These are phyloP conservation scores for Dendrocalamus sinicus DNA, from an alignment of 176 grass and related monocot genomes.

Conservation along the genomic window DNA sequence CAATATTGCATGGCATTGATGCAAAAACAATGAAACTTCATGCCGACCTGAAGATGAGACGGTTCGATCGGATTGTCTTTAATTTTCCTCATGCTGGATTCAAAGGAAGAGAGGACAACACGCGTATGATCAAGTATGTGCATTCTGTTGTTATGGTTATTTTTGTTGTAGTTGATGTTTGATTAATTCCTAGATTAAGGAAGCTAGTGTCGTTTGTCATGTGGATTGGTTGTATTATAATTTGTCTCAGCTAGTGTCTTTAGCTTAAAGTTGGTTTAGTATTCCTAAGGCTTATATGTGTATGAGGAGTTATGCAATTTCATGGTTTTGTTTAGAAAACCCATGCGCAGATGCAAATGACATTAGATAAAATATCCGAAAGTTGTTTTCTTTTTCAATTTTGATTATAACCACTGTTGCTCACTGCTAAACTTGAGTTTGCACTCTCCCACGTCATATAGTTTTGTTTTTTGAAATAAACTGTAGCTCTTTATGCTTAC, in stretches of 20 bases:
- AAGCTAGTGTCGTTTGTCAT: neutral
- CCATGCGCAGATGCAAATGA: neutral
- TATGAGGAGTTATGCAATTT: neutral
- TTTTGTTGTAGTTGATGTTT: neutral
- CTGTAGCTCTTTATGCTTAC: neutral
- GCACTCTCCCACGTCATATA: neutral
- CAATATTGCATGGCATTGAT: conserved; percentile 52
- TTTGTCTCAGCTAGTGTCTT: neutral
- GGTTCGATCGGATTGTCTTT: conserved; percentile 66
- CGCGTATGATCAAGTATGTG: conserved; percentile 58
- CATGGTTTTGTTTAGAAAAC: neutral
- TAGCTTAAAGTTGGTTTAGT: neutral
- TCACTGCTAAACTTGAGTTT: conserved; percentile 12
- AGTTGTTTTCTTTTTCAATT: neutral
- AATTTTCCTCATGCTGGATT: conserved; percentile 74
- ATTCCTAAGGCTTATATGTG: neutral
- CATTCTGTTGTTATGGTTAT: neutral
- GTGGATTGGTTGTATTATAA: neutral
- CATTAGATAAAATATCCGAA: neutral
- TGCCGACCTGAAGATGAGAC: conserved; percentile 33
- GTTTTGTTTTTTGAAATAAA: neutral
- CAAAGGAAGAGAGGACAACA: conserved; percentile 43
- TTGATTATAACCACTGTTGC: neutral
- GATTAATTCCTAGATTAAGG: neutral
- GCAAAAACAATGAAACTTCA: conserved; percentile 46